Evolutionary conservation across 148 eudicot genomes (phyloP), one percentile per base, ranked within the genome.

Genomic region (Amaranthus cruentus): DNA sequence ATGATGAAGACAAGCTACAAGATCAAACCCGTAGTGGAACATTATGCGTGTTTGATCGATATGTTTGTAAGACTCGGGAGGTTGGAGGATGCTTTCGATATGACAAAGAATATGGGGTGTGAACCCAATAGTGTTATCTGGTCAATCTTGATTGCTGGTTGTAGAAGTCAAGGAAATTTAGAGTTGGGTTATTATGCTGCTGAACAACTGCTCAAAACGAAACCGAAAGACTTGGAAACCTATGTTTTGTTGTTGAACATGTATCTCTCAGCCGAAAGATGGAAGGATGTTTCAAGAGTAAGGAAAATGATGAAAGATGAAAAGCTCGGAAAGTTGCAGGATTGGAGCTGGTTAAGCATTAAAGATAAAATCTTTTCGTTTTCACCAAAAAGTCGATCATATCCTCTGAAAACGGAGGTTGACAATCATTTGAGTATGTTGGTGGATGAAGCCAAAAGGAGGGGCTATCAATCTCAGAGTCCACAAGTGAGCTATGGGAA

Each of bases 341-440:
- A 90, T 62, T 90, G 86, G 91, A 90, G 95, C 69, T 86, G 95
- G 95, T 69, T 86, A 52, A 88, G 85, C 73, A 77, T 88, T 43
- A 83, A 73, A 77, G 86, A 90, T 71, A 75, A 74, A 84, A 87
- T 88, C 76, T 71, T 86, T 76, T 83, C 95, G 0, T 90, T 90
- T 44, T 81, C 79, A 18, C 68, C 78, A 2, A 78, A 64, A 42
- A 78, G 71, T 47, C 71, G 66, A 55, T 65, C 70, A 6, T 74
- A 75, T 66, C 73, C 78, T 58, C 53, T 51, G 5, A 49, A 63
- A 49, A 70, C 28, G 9, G 83, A 85, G 57, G 79, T 84, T 1
- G 78, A 79, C 60, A 42, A 70, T 47, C 58, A 84, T 46, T 64
- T 90, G 77, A 79, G 47, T 46, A 81, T 18, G 62, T 79, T 88